Evolutionary conservation across 768 basidiomycete genomes (phyloP).

Genomic region (Kondoa malvinella): DNA sequence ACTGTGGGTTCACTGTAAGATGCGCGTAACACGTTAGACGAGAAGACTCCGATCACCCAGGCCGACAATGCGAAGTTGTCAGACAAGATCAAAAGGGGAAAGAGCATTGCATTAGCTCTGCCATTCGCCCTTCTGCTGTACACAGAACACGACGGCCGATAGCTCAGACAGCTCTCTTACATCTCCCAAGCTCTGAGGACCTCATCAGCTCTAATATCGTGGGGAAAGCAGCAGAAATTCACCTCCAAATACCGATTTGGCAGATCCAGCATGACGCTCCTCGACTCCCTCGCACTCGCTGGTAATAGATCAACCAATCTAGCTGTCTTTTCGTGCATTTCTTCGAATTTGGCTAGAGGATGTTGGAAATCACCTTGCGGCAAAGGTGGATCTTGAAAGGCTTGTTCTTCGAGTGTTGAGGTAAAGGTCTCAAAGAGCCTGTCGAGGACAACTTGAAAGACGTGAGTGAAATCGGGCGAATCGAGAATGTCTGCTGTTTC

Average conservation of each 20-base stretch:
- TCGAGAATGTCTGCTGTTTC: constrained; percentile 51
- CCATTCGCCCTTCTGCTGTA: no score
- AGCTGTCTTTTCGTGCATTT: constrained; percentile 34
- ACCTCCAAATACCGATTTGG: constrained; percentile 70
- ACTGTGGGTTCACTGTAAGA: no score
- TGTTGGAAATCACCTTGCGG: constrained; percentile 32
- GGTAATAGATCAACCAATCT: constrained; percentile 66
- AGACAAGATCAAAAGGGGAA: no score
- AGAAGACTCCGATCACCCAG: no score
- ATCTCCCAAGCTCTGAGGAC: no score
- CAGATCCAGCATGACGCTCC: constrained; percentile 46
- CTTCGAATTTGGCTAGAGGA: constrained; percentile 17
- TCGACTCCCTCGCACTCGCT: constrained; percentile 58
- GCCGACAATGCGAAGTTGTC: no score
- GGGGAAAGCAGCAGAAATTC: no score
- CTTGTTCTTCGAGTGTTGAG: constrained; percentile 41
- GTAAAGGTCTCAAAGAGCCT: constrained; percentile 49
- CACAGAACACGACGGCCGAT: no score
- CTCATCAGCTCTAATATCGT: no score
- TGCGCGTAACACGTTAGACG: no score
- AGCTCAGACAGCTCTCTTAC: no score
- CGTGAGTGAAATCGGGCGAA: constrained; percentile 52
- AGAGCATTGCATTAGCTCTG: no score
- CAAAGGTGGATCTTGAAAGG: not conserved
- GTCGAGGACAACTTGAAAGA: constrained; percentile 59